phyloP scores from a whole-genome alignment of 1,284 basidiomycete genomes.

The Cutaneotrichosporon cavernicola region DNA sequence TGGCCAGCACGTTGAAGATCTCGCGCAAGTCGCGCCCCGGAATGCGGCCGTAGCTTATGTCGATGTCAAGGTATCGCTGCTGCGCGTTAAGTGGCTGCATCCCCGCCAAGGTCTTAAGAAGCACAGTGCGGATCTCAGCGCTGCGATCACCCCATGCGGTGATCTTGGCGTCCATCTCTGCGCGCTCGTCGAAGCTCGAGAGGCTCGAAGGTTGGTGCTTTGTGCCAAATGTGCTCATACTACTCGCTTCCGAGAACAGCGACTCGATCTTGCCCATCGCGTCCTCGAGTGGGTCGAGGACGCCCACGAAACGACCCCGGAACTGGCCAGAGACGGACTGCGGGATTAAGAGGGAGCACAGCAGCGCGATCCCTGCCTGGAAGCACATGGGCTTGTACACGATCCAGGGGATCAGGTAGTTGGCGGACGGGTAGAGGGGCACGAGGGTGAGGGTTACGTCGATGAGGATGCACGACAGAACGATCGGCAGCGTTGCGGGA shows the following conservation, averaged over 20 bases:
- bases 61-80: conserved; percentile 46
- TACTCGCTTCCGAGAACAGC: conserved; percentile 32
- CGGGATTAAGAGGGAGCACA: conserved; percentile 47
- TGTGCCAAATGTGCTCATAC: conserved; percentile 11
- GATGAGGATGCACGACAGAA: conserved; percentile 47
- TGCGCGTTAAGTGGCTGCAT: conserved; percentile 44
- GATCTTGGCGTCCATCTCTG: conserved; percentile 22
- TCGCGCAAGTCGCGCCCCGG: conserved; percentile 44
- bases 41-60: conserved; percentile 47
- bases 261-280: conserved; percentile 38
- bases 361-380: conserved; percentile 41
- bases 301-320: conserved; percentile 40
- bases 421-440: conserved; percentile 35
- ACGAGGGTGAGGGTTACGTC: conserved; percentile 45
- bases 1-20: conserved; percentile 40
- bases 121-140: conserved; percentile 35
- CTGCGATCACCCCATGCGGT: conserved; percentile 40
- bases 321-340: conserved; percentile 48
- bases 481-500: conserved; percentile 49
- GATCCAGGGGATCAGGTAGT: conserved; percentile 40
- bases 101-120: conserved; percentile 39
- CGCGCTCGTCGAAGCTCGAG: conserved; percentile 10
- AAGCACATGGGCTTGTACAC: conserved; percentile 51
- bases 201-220: neutral
- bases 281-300: conserved; percentile 37